Base-by-base conservation (phyloP, 176 grass and related monocot genomes). In the Secale cereale region DNA sequence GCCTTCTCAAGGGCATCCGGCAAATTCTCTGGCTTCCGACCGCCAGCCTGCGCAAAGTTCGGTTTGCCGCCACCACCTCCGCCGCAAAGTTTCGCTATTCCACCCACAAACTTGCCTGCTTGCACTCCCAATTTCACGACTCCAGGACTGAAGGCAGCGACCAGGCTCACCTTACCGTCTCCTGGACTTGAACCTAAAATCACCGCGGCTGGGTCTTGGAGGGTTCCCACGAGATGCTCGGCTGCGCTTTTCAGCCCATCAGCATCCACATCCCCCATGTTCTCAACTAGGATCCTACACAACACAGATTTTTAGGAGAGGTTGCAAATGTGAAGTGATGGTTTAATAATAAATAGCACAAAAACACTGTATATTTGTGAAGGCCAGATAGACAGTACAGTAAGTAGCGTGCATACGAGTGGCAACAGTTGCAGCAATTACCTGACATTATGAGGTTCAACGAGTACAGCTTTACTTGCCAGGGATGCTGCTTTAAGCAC, bases 31-130 rank as follows among this genome's bases (percentile, higher is more conserved):
- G 96, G 93, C 77, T 98, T 95, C 91, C 93, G 88, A 35, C 96
- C 96, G 13, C 96, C 96, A 11, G 96, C 93, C 66, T 98, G 96
- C 1, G 96, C 96, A 76, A 98, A 98, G 87, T 92, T 98, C 22
- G 96, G 93, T 73, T 98, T 98, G 29, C 96, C 96, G 0, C 96
- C 96, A 1, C 96, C 96, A 2, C 96, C 96, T 10, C 96, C 93
- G 0, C 96, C 96, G 17, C 96, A 98, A 10, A 98, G 77, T 67
- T 98, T 98, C 2, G 96, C 96, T 75, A 98, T 95, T 11, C 87
- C 78, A 71, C 93, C 96, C 3, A 98, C 91, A 57, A 98, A 98
- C 76, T 90, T 98, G 41, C 96, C 96, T 5, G 96, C 93, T 35
- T 95, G 96, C 26, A 98, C 68, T 35, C 93, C 93, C 87, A 92